Conservation (phyloP, 2,329 filamentous ascomycete species). For the Eurotiales sp. region DNA sequence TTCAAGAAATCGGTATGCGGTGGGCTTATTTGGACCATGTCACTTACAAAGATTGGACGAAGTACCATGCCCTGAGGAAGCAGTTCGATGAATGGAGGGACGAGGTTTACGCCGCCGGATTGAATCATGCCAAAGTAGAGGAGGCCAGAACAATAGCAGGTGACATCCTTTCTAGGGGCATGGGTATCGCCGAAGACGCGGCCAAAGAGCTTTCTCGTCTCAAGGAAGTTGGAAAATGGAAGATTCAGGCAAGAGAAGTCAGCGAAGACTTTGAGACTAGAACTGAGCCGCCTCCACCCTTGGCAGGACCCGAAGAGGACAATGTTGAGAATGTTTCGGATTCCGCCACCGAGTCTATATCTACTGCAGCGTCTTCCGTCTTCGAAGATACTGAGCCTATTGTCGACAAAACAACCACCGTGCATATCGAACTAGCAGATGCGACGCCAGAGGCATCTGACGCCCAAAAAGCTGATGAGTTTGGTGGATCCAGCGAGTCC, state of each 20-base stretch:
- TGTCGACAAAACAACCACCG: conserved; percentile 25
- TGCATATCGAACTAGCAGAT: conserved; percentile 9
- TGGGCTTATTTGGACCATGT: conserved; percentile 97
- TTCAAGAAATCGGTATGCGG: conserved; percentile 85
- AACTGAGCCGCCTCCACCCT: conserved; percentile 34
- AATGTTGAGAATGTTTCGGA: neutral
- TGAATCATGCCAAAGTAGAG: conserved; percentile 66
- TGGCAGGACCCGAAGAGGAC: conserved; percentile 22
- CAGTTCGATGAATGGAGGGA: conserved; percentile 80
- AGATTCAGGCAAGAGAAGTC: conserved; percentile 69
- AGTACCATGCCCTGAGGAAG: conserved; percentile 83
- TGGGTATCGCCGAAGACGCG: conserved; percentile 72
- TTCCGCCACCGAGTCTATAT: neutral
- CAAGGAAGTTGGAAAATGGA: conserved; percentile 81
- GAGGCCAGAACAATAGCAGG: conserved; percentile 65
- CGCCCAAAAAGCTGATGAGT: neutral
- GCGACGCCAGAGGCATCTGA: neutral
- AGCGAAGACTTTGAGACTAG: conserved; percentile 75
- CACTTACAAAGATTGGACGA: conserved; percentile 95
- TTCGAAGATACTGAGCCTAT: conserved; percentile 13
- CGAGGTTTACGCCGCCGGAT: conserved; percentile 73
- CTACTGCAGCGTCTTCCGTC: conserved; percentile 10
- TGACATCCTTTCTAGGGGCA: conserved; percentile 71
- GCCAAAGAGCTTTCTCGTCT: conserved; percentile 75
- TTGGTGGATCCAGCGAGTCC: neutral